Evolutionary conservation across 768 basidiomycete genomes (phyloP).

Genomic region (Amanita jacksonii): DNA sequence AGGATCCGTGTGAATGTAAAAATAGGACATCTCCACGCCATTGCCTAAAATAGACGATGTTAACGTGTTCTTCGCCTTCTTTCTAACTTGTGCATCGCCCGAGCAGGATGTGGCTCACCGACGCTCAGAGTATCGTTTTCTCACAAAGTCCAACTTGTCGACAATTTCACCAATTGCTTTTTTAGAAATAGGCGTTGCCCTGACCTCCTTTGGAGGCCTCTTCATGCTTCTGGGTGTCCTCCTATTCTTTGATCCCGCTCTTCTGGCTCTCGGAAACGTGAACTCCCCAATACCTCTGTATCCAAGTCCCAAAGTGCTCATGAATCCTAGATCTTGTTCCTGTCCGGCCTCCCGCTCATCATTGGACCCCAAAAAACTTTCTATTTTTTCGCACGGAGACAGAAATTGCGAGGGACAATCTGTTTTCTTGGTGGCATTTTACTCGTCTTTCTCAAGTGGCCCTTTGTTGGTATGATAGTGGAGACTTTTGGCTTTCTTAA

Average conservation of each 20-base stretch:
- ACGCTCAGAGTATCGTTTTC: conserved; percentile 48
- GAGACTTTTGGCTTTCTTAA: conserved; percentile 97
- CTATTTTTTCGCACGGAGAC: conserved; percentile 93
- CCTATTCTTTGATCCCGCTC: conserved; percentile 92
- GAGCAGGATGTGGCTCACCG: conserved; percentile 58
- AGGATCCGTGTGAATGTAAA: conserved; percentile 4
- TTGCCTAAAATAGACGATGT: not conserved
- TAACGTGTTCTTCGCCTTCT: conserved; percentile 4
- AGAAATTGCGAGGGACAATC: conserved; percentile 84
- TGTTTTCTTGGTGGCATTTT: conserved; percentile 88
- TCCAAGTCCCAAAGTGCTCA: not conserved
- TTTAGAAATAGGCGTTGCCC: conserved; percentile 89
- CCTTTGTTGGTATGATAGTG: conserved; percentile 85
- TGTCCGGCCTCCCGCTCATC: conserved; percentile 90
- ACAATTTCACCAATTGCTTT: not conserved
- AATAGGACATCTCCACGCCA: no score
- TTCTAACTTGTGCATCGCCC: not conserved
- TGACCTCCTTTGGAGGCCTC: conserved; percentile 89
- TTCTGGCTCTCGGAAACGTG: conserved; percentile 96
- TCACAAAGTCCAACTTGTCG: no score
- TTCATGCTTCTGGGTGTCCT: conserved; percentile 97
- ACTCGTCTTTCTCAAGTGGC: conserved; percentile 93
- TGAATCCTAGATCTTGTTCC: conserved; percentile 69
- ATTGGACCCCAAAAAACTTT: conserved; percentile 97
- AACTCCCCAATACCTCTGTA: conserved; percentile 6